phyloP scores from a whole-genome alignment of 2,329 filamentous ascomycete species.

The Alternaria gaisen region DNA sequence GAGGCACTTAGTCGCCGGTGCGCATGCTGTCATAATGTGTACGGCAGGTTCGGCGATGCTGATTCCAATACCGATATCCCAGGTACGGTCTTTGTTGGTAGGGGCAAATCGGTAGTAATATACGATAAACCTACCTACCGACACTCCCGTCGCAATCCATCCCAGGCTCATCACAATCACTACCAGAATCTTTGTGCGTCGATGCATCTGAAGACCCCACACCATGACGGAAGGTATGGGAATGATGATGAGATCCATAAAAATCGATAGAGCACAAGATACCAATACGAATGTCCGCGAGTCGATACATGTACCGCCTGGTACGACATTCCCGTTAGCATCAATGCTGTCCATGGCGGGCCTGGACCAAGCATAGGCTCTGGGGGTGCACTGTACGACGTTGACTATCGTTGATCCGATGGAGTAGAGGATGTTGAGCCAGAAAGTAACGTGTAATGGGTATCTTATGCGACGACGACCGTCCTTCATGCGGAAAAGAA shows the following conservation, averaged over 20 bases:
- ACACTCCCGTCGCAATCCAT: conserved; percentile 48
- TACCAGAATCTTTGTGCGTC: conserved; percentile 47
- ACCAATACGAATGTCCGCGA: conserved; percentile 45
- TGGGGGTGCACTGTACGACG: conserved; percentile 48
- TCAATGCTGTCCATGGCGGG: conserved; percentile 43
- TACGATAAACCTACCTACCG: conserved; percentile 51
- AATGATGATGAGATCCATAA: conserved; percentile 53
- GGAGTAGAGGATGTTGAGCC: conserved; percentile 48
- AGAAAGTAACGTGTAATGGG: conserved; percentile 45
- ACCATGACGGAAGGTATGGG: conserved; percentile 55
- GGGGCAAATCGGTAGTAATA: conserved; percentile 52
- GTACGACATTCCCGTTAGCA: conserved; percentile 35
- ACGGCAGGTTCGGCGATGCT: conserved; percentile 53
- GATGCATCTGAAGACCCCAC: conserved; percentile 55
- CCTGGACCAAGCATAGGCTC: conserved; percentile 40
- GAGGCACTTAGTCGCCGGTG: conserved; percentile 62
- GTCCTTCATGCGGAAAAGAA: conserved; percentile 50
- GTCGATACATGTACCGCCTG: conserved; percentile 47
- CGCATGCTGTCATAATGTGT: conserved; percentile 63
- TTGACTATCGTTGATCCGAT: conserved; percentile 47
- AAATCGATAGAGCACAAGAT: conserved; percentile 47
- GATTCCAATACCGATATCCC: conserved; percentile 50
- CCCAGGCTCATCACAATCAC: conserved; percentile 47
- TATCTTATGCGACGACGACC: conserved; percentile 38
- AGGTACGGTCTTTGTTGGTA: conserved; percentile 43